These are phyloP conservation scores for Phragmites australis DNA, from an alignment of 176 grass and related monocot species.

Conservation along the genomic window DNA sequence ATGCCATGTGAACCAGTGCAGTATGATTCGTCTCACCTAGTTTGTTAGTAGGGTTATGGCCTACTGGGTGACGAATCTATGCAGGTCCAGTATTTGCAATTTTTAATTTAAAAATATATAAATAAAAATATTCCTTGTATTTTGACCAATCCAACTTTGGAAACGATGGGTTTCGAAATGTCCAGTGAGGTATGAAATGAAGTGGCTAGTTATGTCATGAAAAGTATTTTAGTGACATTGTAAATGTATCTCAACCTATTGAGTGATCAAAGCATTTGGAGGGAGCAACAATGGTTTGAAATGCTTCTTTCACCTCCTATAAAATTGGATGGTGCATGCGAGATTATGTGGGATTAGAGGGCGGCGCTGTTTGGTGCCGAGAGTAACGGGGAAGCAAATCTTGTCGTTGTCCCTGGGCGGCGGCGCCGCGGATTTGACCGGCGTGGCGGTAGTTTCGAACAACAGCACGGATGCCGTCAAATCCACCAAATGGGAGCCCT, in stretches of 20 bases:
- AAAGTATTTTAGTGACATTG: no score
- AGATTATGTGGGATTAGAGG: conserved; percentile 62
- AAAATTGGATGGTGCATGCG: no score
- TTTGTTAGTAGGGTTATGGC: not conserved
- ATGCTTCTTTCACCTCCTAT: no score
- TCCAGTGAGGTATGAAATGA: no score
- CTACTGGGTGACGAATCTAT: not conserved
- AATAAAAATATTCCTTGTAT: no score
- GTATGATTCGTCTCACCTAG: not conserved
- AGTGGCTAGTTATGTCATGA: no score
- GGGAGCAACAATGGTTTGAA: no score
- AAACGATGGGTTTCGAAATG: not conserved
- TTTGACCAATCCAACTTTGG: not conserved
- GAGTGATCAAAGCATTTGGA: no score
- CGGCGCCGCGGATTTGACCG: conserved; percentile 56
- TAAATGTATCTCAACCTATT: no score
- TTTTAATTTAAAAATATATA: no score
- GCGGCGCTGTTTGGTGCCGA: conserved; percentile 68
- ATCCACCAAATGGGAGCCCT: conserved; percentile 40
- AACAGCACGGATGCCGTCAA: conserved; percentile 58
- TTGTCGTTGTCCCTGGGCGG: conserved; percentile 87
- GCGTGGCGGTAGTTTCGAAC: conserved; percentile 75
- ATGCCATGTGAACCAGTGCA: not conserved
- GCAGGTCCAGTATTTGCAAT: not conserved
- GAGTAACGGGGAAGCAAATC: conserved; percentile 46